phyloP scores from a whole-genome alignment of 306 rosid species.

The Vicia sativa region DNA sequence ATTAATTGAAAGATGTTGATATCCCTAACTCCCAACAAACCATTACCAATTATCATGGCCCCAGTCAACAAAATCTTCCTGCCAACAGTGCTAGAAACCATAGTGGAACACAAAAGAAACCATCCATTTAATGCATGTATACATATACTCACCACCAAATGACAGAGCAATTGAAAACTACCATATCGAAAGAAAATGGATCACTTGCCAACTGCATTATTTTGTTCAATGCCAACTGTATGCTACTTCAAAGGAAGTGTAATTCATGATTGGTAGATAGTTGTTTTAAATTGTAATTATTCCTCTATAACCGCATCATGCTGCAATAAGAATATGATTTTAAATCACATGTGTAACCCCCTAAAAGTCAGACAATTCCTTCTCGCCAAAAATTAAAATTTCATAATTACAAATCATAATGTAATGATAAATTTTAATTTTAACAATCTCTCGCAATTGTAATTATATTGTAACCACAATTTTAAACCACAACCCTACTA shows the following conservation, averaged over 20 bases:
- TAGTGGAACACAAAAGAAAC: conserved; percentile 19
- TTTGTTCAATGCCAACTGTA: no score
- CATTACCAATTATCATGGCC: background rate
- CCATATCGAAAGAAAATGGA: conserved; percentile 30
- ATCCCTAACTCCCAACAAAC: conserved; percentile 13
- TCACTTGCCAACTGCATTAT: conserved; percentile 38
- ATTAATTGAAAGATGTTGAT: conserved; percentile 13
- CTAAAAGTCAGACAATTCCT: no score
- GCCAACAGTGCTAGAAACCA: conserved; percentile 16
- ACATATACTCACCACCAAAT: conserved; percentile 9
- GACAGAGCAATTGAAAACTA: conserved; percentile 39
- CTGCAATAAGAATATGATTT: no score
- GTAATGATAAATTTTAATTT: no score
- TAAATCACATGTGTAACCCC: no score
- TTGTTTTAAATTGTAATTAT: no score
- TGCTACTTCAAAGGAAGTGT: background rate
- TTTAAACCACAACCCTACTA: no score
- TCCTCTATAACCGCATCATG: no score
- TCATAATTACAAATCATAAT: no score
- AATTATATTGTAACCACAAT: no score
- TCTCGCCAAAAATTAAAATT: no score
- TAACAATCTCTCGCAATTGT: no score
- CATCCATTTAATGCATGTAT: conserved; percentile 36
- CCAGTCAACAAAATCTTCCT: conserved; percentile 17
- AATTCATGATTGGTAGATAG: conserved; percentile 35